phyloP scores from a whole-genome alignment of 345 rosid species.

The Firmiana major region DNA sequence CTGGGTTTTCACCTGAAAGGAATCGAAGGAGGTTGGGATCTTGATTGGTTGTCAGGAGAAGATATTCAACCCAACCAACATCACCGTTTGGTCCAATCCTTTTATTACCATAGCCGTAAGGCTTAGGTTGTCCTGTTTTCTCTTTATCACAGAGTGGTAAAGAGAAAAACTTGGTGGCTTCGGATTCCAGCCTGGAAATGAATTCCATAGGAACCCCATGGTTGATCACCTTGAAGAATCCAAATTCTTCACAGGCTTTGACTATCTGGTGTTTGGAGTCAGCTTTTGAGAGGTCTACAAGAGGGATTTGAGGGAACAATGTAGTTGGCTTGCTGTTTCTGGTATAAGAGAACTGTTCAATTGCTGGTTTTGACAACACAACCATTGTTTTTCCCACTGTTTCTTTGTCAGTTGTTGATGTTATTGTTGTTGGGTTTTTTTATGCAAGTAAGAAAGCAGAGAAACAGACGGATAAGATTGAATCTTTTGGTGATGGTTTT shows the following conservation, averaged over 20 bases:
- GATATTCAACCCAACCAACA: constrained; percentile 75
- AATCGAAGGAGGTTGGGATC: constrained; percentile 24
- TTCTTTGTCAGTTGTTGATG: not conserved
- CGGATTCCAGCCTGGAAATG: constrained; percentile 43
- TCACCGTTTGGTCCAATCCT: constrained; percentile 71
- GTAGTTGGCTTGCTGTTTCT: not conserved
- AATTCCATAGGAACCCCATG: constrained; percentile 65
- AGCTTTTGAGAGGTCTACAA: constrained; percentile 39
- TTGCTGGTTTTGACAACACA: constrained; percentile 19
- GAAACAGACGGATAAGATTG: not conserved
- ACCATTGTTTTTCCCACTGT: constrained; percentile 11
- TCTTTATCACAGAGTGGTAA: constrained; percentile 60
- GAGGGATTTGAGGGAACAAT: constrained; percentile 31
- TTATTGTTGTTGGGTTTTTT: not conserved
- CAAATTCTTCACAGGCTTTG: constrained; percentile 60
- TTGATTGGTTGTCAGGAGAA: constrained; percentile 50
- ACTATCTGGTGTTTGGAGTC: constrained; percentile 35
- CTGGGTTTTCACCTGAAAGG: constrained; percentile 30
- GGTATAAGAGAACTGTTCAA: constrained; percentile 19
- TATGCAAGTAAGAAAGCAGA: not conserved
- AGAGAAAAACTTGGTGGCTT: constrained; percentile 58
- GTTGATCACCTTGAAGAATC: constrained; percentile 77
- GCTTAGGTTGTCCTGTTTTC: constrained; percentile 51
- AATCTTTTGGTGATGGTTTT: not conserved
- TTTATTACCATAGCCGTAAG: constrained; percentile 71